These are phyloP conservation scores for Fusarium tuaranense DNA, from an alignment of 2,329 filamentous ascomycete genomes.

Conservation along the genomic window DNA sequence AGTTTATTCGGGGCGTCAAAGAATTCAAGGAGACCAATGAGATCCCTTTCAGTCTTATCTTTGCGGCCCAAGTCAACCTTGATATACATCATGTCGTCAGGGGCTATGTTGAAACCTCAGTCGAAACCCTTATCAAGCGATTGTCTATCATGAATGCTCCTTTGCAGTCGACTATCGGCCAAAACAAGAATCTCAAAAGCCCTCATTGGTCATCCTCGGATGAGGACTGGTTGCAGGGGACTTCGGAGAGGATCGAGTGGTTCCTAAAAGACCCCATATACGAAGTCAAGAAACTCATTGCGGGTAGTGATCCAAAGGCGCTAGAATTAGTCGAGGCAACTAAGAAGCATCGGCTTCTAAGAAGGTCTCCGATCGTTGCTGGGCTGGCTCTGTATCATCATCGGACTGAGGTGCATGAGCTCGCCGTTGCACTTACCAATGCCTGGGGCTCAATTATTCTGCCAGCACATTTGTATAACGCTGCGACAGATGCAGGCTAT, in stretches of 20 bases:
- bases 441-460: neutral
- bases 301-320: neutral
- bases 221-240: neutral
- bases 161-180: neutral
- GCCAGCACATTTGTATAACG: neutral
- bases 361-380: neutral
- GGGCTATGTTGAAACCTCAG: neutral
- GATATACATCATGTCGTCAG: neutral
- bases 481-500: neutral
- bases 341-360: neutral
- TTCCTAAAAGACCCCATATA: neutral
- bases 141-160: neutral
- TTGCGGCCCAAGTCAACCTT: neutral
- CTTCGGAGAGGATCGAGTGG: neutral
- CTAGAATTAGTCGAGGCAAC: neutral
- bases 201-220: neutral
- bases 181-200: neutral
- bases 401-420: neutral
- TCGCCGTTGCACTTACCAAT: neutral
- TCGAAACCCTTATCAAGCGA: neutral
- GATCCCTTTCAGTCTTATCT: neutral
- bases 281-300: neutral
- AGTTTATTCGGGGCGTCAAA: neutral
- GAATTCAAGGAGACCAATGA: neutral
- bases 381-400: neutral